Percentiles rank a stretch among this genome's conserved stretches.
Evolutionary conservation across 805 yeast genomes (phyloP).

Genomic region (Teunomyces gatunensis): DNA sequence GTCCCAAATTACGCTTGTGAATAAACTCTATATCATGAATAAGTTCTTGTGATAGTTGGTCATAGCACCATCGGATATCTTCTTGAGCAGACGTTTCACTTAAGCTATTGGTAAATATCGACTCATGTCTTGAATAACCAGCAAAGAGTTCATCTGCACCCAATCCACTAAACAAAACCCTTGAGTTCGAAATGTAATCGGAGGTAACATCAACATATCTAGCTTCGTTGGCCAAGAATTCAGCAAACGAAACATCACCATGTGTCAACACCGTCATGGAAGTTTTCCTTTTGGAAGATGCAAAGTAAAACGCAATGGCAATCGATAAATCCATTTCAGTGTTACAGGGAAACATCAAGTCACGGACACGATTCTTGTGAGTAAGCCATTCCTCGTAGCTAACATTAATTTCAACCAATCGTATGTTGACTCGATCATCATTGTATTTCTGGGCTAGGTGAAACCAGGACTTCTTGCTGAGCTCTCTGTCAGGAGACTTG

Average conservation of each 20-base stretch:
- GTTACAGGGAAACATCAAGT: constrained; percentile 74
- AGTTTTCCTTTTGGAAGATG: constrained; percentile 26
- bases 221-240: constrained; percentile 12
- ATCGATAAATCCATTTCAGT: constrained; percentile 96
- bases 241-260: constrained; percentile 14
- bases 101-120: constrained; percentile 36
- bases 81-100: constrained; percentile 17
- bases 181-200: constrained; percentile 50
- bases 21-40: constrained; percentile 69
- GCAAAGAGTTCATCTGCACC: constrained; percentile 98
- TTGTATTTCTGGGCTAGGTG: constrained; percentile 47
- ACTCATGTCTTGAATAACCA: constrained; percentile 85
- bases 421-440: constrained; percentile 32
- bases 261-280: constrained; percentile 2
- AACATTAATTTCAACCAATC: constrained; percentile 70
- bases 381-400: constrained; percentile 61
- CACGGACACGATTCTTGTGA: constrained; percentile 50
- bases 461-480: constrained; percentile 65
- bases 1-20: constrained; percentile 75
- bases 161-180: constrained; percentile 82
- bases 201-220: constrained; percentile 6
- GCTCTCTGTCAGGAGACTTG: constrained; percentile 81
- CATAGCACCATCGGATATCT: constrained; percentile 22
- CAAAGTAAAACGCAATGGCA: constrained; percentile 93
- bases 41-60: constrained; percentile 55